phyloP scores from a whole-genome alignment of 805 yeast species.

The Lipomyces spencermartinsiae region DNA sequence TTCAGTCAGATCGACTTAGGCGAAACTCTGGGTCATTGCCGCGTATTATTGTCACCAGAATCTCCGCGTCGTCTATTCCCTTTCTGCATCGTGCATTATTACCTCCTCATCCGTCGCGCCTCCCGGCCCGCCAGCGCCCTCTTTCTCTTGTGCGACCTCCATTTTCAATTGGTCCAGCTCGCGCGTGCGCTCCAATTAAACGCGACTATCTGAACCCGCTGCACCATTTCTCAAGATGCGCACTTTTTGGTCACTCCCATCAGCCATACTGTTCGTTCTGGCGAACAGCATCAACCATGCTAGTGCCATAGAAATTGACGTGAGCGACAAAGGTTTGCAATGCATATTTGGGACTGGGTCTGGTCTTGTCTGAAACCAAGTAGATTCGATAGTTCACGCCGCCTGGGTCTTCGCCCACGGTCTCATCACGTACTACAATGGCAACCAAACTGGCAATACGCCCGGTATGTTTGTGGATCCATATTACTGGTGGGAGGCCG shows the following conservation, averaged over 20 bases:
- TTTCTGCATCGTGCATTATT: neutral
- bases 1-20: too few species aligned
- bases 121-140: too few species aligned
- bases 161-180: too few species aligned
- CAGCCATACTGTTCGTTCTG: neutral
- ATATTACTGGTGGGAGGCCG: conserved; percentile 97
- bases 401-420: conserved; percentile 63
- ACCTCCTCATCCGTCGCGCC: neutral
- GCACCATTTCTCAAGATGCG: neutral
- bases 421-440: conserved; percentile 72
- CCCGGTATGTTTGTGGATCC: conserved; percentile 88
- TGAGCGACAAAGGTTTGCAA: neutral
- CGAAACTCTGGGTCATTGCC: too few species aligned
- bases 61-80: neutral
- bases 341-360: neutral
- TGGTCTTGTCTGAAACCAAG: neutral
- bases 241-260: neutral
- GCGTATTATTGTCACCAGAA: neutral
- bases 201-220: neutral
- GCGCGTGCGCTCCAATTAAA: neutral
- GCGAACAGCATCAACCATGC: neutral
- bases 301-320: conserved; percentile 1
- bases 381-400: conserved; percentile 55
- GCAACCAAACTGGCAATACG: conserved; percentile 69
- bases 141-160: too few species aligned